Evolutionary conservation across 2,329 filamentous ascomycete genomes (phyloP), one percentile per base, ranked within the genome.

Genomic region (Xylaria sp.): DNA sequence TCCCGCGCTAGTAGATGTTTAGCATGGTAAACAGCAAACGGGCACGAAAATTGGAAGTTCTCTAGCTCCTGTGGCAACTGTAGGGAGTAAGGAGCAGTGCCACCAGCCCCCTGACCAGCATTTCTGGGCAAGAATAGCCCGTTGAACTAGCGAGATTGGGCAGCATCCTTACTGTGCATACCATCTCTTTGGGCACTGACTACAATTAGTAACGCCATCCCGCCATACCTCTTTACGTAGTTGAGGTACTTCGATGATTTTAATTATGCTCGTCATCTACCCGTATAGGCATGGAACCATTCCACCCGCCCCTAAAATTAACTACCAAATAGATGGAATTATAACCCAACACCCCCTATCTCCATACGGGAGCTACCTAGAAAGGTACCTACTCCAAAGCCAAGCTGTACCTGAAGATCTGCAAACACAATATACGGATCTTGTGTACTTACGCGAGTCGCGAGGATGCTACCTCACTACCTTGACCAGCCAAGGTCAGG

Each of bases 291-390:
- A 68, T 68, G 62, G 56, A 63, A 37, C 62, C 60, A 66, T 66
- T 52, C 58, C 66, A 66, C 50, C 37, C 56, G 51, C 58, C 66
- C 58, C 63, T 66, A 66, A 66, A 66, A 63, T 56, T 52, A 63
- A 68, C 59, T n/a, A 32, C 28, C 5, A 28, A 28, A 6, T 28
- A 28, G 28, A 15, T 54, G 25, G 50, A n/a, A n/a, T 54, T 32
- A n/a, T 55, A 13, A 34, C 52, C 9, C 52, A 37, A 55, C 52
- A 15, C 18, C 8, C 52, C 2, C 18, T 37, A 55, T 28, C 12
- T 55, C 15, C 52, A 20, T 37, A 37, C 10, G 7, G 32, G 9
- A 61, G 44, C 44, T 50, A 50, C 9, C 2, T 55, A 39, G 9
- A 20, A 13, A 41, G 41, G 3, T 51, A 70, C 65, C 52, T 55